phyloP scores from a whole-genome alignment of 2,329 filamentous ascomycete genomes.

The Fusarium hostae region DNA sequence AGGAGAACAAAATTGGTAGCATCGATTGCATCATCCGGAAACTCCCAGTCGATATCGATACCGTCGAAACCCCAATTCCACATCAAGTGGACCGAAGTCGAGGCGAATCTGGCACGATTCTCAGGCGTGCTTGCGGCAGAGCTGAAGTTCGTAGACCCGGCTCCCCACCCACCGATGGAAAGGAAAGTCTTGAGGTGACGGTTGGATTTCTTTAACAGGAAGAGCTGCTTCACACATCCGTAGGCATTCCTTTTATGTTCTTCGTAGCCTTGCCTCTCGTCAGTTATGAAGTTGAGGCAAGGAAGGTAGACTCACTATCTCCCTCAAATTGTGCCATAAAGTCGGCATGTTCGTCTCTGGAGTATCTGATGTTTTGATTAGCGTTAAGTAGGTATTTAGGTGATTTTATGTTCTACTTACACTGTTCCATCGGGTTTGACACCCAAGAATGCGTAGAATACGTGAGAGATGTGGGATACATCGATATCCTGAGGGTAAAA shows the following conservation, averaged over 20 bases:
- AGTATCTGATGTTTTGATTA: slow-evolving; percentile 54
- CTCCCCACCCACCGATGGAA: slow-evolving; percentile 29
- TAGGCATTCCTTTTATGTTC: slow-evolving; percentile 20
- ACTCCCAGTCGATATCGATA: slow-evolving; percentile 35
- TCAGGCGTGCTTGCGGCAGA: slow-evolving; percentile 24
- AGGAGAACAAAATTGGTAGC: slow-evolving; percentile 27
- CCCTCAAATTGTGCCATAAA: slow-evolving; percentile 71
- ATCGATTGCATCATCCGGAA: slow-evolving; percentile 17
- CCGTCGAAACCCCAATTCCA: slow-evolving; percentile 35
- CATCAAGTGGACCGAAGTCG: slow-evolving; percentile 29
- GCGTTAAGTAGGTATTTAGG: not conserved
- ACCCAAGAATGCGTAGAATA: slow-evolving; percentile 87
- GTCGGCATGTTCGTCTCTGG: slow-evolving; percentile 78
- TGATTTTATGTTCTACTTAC: slow-evolving; percentile 52
- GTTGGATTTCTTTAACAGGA: slow-evolving; percentile 27
- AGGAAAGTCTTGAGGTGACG: slow-evolving; percentile 32
- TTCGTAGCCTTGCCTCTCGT: slow-evolving; percentile 17
- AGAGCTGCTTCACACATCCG: slow-evolving; percentile 34
- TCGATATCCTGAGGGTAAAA: slow-evolving; percentile 45
- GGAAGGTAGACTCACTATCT: slow-evolving; percentile 62
- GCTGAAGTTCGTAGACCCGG: slow-evolving; percentile 29
- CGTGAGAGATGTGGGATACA: slow-evolving; percentile 72
- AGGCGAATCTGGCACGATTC: slow-evolving; percentile 23
- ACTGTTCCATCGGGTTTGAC: slow-evolving; percentile 77
- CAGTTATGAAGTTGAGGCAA: not conserved